Evolutionary conservation across 139 green algal genomes (phyloP).

Genomic region (Chlamydomonas incerta): DNA sequence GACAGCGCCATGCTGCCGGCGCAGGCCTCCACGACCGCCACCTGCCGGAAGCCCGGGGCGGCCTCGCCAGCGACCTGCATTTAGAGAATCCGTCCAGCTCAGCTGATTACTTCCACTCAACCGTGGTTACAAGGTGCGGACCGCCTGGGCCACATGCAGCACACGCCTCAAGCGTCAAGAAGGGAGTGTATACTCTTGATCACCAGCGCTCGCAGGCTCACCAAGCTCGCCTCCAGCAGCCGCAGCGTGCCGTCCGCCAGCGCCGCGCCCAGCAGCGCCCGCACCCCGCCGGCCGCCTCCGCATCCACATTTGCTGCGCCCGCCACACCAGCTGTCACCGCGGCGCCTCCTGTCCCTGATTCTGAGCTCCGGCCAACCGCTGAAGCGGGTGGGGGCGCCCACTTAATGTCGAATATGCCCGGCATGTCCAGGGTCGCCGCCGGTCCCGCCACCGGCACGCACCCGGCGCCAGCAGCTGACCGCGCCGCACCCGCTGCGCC

Average conservation of each 20-base stretch:
- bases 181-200: no score
- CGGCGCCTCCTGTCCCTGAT: no score
- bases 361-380: no score
- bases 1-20: slow-evolving; percentile 49
- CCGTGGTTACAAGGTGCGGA: no score
- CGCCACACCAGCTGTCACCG: no score
- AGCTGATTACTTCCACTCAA: not conserved
- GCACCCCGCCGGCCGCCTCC: not conserved
- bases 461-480: not conserved
- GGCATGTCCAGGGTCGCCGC: slow-evolving; percentile 51
- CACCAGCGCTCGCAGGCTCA: no score
- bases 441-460: not conserved
- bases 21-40: not conserved
- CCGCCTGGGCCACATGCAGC: no score
- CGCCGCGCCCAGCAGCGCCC: slow-evolving; percentile 23
- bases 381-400: slow-evolving; percentile 14
- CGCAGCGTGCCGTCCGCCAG: slow-evolving; percentile 48
- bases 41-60: not conserved
- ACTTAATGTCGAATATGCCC: slow-evolving; percentile 72
- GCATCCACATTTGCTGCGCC: no score
- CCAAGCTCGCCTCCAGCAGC: slow-evolving; percentile 35
- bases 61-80: no score
- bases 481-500: not conserved
- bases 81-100: not conserved
- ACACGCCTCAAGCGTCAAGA: not conserved